Base-by-base conservation (phyloP, 345 rosid genomes). In the Dovyalis caffra region DNA sequence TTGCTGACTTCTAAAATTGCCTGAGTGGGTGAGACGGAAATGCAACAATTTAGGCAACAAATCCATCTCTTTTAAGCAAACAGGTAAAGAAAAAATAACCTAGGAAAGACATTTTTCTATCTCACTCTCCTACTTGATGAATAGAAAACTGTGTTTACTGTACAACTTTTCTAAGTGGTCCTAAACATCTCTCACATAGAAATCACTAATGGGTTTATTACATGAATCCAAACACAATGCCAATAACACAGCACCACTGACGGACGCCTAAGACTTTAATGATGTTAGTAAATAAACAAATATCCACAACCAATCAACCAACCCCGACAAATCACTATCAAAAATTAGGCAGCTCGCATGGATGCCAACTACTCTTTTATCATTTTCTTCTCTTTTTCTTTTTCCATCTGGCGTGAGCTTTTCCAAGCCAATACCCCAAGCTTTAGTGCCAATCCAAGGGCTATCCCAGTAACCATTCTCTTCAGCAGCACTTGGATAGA, bases 91-190 rank as follows among this genome's bases (percentile, higher is more conserved):
- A 23, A 57, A 33, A 51, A n/a, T 21, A 8, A 15, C 28, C 4
- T 3, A 45, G 8, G 6, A 40, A 64, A 29, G 33, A 67, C 45
- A 29, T n/a, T 31, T 21, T 40, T 31, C 28, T n/a, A 26, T 40
- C 66, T 31, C 64, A 8, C 21, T 34, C 49, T 70, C 62, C 26
- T 66, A 66, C 23, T 8, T 31, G 43, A 15, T 26, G 18, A 47
- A 70, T 56, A 34, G 32, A 70, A 75, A 67, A 56, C 64, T 79
- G 40, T 66, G 25, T 25, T 31, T 38, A n/a, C 73, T 68, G 63
- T 77, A 80, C 83, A 80, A n/a, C 70, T 63, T 58, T 61, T 53
- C 31, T 16, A 10, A 67, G 74, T 53, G 70, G 18, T 70, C 73
- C 68, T 60, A 63, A 20, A 18, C 64, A 68, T 37, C 31, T 40